Evolutionary conservation across 2,329 filamentous ascomycete genomes (phyloP).

Genomic region (Phaeosphaeria sp.): DNA sequence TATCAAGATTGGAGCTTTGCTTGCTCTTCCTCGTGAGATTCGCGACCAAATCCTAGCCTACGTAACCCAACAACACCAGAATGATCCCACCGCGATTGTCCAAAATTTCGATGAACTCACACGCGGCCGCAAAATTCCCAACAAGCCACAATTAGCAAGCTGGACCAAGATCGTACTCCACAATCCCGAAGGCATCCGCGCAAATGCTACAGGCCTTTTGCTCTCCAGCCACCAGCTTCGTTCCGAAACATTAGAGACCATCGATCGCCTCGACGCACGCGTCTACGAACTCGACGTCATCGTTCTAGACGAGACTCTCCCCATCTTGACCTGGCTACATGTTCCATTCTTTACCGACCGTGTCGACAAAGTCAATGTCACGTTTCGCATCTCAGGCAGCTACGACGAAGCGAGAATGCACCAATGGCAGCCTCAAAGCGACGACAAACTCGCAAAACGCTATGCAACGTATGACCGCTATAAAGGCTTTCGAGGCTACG

Average conservation of each 20-base stretch:
- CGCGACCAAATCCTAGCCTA: conserved; percentile 22
- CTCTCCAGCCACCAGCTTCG: conserved; percentile 20
- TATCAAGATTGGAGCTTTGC: not conserved
- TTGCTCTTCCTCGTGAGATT: conserved; percentile 19
- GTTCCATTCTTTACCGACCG: conserved; percentile 12
- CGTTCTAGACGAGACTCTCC: conserved; percentile 18
- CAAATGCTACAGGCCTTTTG: conserved; percentile 8
- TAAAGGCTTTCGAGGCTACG: conserved; percentile 5
- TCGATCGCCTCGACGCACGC: not conserved
- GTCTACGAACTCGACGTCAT: conserved; percentile 19
- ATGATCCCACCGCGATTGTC: conserved; percentile 6
- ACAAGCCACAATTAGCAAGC: not conserved
- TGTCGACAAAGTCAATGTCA: conserved; percentile 15
- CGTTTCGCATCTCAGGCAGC: conserved; percentile 16
- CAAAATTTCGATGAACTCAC: conserved; percentile 6
- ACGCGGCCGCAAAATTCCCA: not conserved
- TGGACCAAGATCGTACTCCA: conserved; percentile 9
- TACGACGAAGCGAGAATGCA: conserved; percentile 1
- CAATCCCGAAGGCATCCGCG: not conserved
- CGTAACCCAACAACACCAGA: conserved; percentile 8
- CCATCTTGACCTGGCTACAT: conserved; percentile 18
- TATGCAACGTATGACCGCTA: conserved; percentile 4
- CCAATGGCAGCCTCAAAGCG: not conserved
- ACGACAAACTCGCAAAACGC: not conserved
- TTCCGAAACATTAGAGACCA: conserved; percentile 13